Percentiles rank a stretch among this genome's conserved stretches.
Evolutionary conservation across 2,329 filamentous ascomycete species (phyloP).

Genomic region (Penicillium sumatraense): DNA sequence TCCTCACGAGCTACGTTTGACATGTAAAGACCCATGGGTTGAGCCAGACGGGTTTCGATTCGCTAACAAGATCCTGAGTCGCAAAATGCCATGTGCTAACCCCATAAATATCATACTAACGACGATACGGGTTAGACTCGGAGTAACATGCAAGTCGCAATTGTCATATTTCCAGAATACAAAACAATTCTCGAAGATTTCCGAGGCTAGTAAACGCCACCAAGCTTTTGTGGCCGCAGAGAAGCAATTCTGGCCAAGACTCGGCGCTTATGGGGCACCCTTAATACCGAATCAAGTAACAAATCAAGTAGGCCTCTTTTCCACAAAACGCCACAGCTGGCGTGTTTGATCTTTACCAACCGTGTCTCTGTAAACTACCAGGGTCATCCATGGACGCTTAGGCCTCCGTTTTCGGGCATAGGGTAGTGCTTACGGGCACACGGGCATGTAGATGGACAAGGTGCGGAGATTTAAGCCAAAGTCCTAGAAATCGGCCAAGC

Average conservation of each 20-base stretch:
- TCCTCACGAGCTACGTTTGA: too few relatives aligned
- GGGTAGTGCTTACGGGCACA: slow-evolving; percentile 21
- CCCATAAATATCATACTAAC: slow-evolving; percentile 13
- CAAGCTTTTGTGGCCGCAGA: slow-evolving; percentile 15
- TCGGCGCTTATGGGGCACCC: slow-evolving; percentile 10
- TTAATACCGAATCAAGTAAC: slow-evolving; percentile 5
- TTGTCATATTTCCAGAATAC: slow-evolving; percentile 7
- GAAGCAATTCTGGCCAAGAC: slow-evolving; percentile 14
- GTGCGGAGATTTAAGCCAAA: slow-evolving; percentile 1
- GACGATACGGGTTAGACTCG: slow-evolving; percentile 15
- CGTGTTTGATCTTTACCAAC: slow-evolving; percentile 3
- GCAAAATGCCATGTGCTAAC: slow-evolving; percentile 13
- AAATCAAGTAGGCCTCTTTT: slow-evolving; percentile 17
- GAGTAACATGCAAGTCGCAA: slow-evolving; percentile 10
- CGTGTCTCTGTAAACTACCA: not conserved
- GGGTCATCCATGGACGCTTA: not conserved
- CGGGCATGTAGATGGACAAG: slow-evolving; percentile 1
- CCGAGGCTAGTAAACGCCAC: slow-evolving; percentile 20
- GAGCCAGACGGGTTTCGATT: slow-evolving; percentile 2
- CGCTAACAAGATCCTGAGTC: slow-evolving; percentile 2
- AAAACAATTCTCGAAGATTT: slow-evolving; percentile 7
- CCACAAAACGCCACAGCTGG: slow-evolving; percentile 7
- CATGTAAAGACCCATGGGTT: slow-evolving; percentile 1
- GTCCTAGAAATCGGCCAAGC: not conserved
- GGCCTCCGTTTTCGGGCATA: not conserved